Percentiles rank a stretch among this genome's conserved stretches.
phyloP scores from a whole-genome alignment of 768 basidiomycete species.

The Amylocystis lapponica region DNA sequence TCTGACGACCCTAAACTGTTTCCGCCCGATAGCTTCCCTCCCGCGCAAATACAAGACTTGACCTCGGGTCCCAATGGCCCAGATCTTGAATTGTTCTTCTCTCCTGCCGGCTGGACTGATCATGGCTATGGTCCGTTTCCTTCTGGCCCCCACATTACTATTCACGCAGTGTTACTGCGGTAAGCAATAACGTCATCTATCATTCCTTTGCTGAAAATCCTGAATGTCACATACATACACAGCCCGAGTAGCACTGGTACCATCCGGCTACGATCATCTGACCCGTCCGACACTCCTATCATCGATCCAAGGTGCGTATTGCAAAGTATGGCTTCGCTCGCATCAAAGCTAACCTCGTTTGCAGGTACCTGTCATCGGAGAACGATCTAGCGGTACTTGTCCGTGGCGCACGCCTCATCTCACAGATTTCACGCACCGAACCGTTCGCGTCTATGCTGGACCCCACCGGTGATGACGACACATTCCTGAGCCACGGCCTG shows the following conservation, averaged over 20 bases:
- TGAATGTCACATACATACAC: conserved; percentile 18
- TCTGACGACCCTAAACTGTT: conserved; percentile 43
- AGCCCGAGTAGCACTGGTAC: conserved; percentile 41
- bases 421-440: conserved; percentile 32
- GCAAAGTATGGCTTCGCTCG: conserved; percentile 4
- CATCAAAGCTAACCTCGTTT: neutral
- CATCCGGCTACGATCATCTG: conserved; percentile 33
- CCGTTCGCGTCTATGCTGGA: conserved; percentile 35
- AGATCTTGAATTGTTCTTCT: conserved; percentile 29
- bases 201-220: neutral
- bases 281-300: conserved; percentile 36
- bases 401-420: conserved; percentile 35
- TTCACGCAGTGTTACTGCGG: conserved; percentile 27
- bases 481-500: conserved; percentile 33
- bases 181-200: conserved; percentile 9
- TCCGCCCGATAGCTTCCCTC: conserved; percentile 15
- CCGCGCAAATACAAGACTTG: conserved; percentile 19
- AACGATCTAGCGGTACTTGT: conserved; percentile 36
- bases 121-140: conserved; percentile 9
- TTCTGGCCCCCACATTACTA: conserved; percentile 15
- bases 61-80: conserved; percentile 29
- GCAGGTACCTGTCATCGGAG: conserved; percentile 36
- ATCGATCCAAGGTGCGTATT: conserved; percentile 38
- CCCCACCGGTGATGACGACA: conserved; percentile 16
- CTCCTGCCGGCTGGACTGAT: conserved; percentile 20